These are phyloP conservation scores for Omphalea diandra DNA, from an alignment of 441 rosid genomes.

Conservation along the genomic window DNA sequence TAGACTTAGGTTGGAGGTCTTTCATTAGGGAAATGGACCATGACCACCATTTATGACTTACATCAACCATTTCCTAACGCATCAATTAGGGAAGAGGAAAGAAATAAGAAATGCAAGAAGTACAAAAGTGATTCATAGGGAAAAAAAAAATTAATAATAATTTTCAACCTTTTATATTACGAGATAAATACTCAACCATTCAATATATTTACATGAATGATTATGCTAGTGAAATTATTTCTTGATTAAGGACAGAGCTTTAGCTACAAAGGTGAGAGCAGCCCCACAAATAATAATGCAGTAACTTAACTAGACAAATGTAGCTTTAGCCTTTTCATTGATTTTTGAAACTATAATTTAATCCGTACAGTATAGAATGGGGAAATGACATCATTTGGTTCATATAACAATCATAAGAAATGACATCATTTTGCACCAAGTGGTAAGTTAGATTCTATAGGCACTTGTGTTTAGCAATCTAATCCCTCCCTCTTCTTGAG, in stretches of 20 bases:
- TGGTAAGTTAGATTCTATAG: background rate
- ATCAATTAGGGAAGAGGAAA: background rate
- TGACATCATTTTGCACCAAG: slow-evolving; percentile 21
- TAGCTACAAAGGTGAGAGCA: background rate
- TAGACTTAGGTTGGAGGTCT: background rate
- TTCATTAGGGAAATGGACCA: too few species aligned
- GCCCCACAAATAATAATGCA: background rate
- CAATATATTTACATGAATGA: too few species aligned
- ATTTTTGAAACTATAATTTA: slow-evolving; percentile 13
- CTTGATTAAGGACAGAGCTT: background rate
- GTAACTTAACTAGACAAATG: slow-evolving; percentile 11
- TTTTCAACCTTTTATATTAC: too few species aligned
- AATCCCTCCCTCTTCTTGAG: slow-evolving; percentile 9
- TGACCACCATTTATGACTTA: too few species aligned
- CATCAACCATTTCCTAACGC: background rate
- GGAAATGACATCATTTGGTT: slow-evolving; percentile 12
- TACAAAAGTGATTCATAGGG: too few species aligned
- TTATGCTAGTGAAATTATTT: too few species aligned
- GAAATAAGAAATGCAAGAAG: too few species aligned
- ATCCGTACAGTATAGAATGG: slow-evolving; percentile 11
- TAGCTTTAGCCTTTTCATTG: slow-evolving; percentile 22
- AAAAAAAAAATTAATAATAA: too few species aligned
- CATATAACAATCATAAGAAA: slow-evolving; percentile 1
- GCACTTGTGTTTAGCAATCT: slow-evolving; percentile 4
- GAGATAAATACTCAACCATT: too few species aligned